Evolutionary conservation across 2,329 filamentous ascomycete species (phyloP).

Genomic region (Colletotrichum theobromicola): DNA sequence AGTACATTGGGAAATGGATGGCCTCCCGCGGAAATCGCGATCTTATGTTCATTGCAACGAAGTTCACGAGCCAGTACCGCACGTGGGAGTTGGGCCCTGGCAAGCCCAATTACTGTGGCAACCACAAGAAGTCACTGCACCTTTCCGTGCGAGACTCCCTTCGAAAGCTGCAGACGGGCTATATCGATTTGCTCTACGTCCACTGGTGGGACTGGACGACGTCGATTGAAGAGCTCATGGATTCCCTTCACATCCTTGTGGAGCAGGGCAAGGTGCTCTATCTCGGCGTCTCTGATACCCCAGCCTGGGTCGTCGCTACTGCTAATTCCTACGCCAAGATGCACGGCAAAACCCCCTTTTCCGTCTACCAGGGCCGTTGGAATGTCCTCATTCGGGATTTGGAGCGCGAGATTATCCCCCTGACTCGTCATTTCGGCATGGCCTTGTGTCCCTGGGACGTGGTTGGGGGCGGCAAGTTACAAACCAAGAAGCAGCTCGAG

Average conservation of each 20-base stretch:
- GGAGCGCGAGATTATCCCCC: conserved; percentile 48
- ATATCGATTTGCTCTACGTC: conserved; percentile 49
- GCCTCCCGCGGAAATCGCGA: conserved; percentile 51
- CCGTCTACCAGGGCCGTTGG: conserved; percentile 46
- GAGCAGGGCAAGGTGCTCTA: conserved; percentile 46
- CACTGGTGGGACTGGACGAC: conserved; percentile 51
- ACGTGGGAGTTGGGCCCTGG: conserved; percentile 36
- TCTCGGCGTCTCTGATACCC: conserved; percentile 43
- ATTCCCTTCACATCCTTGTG: conserved; percentile 45
- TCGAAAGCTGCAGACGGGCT: conserved; percentile 48
- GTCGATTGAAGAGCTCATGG: conserved; percentile 47
- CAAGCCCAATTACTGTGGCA: conserved; percentile 48
- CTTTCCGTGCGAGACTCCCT: conserved; percentile 47
- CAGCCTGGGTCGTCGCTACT: conserved; percentile 44
- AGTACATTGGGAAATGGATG: conserved; percentile 66
- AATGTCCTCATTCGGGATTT: conserved; percentile 37
- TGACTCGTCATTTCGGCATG: conserved; percentile 48
- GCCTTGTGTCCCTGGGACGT: conserved; percentile 65
- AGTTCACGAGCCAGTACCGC: conserved; percentile 57
- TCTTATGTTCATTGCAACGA: conserved; percentile 59
- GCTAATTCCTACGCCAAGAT: conserved; percentile 43
- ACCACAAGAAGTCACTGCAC: conserved; percentile 44
- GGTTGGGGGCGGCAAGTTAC: conserved; percentile 58
- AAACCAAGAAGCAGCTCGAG: conserved; percentile 41
- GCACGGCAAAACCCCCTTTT: conserved; percentile 40